Base-by-base conservation (phyloP, 1,284 basidiomycete genomes). In the Heliocybe sulcata region DNA sequence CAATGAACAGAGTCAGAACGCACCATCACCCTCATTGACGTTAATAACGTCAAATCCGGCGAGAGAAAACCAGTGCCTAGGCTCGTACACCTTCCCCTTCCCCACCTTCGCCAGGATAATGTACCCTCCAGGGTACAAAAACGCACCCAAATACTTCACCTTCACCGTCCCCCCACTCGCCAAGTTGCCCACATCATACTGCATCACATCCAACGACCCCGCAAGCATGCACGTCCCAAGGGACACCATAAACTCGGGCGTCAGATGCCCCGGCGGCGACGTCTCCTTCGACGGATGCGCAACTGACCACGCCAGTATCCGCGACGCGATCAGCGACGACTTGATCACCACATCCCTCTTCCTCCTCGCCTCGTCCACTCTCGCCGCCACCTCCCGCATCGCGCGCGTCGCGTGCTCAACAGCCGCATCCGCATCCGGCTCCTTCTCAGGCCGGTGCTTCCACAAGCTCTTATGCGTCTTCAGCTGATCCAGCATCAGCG, bases 91-190 rank as follows among this genome's bases (percentile, higher is more conserved):
- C 38, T 81, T 89, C 48, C 83, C 79, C 70, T 91, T 93, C 60
- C 79, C 75, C 52, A 94, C 85, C 72, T 96, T 97, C 62, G 85
- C 90, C 35, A 98, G 73, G 42, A 96, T 78, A 50, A 97, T 71
- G 66, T 93, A 96, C 14, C 85, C 87, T 14, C 91, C 92, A 11
- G 80, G 72, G 65, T 94, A 98, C 49, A 98, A 72, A 67, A 97
- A 95, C 10, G 89, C 90, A 35, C 90, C 93, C 19, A 92, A 76
- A 67, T 95, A 94, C 67, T 90, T 92, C 57, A 92, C 88, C 64
- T 84, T 87, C 59, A 89, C 74, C 23, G 78, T 78, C 45, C 74
- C 68, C 9, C 64, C 68, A 45, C 25, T 49, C 47, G 27, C 67
- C 51, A 72, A 59, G 27, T 67, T 60, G 52, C 69, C 71, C 16